Percentiles rank a stretch among this genome's conserved stretches.
Conservation (phyloP, 306 rosid species). For the Vachellia collinsii region DNA sequence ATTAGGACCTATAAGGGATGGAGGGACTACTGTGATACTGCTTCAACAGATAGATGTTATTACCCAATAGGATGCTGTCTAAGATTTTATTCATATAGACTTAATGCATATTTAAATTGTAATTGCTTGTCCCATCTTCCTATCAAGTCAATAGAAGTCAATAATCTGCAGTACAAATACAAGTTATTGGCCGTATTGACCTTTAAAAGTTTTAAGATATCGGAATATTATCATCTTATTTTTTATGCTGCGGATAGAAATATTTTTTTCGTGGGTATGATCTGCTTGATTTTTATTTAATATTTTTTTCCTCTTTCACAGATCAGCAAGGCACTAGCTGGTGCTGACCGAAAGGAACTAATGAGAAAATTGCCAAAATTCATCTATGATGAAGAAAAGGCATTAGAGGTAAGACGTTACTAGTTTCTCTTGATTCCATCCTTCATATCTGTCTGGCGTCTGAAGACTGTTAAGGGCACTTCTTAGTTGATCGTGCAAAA, state of each 20-base stretch:
- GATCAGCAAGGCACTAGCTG: constrained; percentile 91
- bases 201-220: constrained; percentile 25
- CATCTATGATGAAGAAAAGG: constrained; percentile 94
- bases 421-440: constrained; percentile 30
- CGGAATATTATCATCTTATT: constrained; percentile 13
- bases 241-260: constrained; percentile 17
- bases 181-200: constrained; percentile 5
- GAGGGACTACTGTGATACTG: neutral
- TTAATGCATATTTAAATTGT: constrained; percentile 2
- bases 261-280: neutral
- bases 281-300: constrained; percentile 28
- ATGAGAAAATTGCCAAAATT: constrained; percentile 97
- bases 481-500: constrained; percentile 18
- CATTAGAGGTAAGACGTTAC: constrained; percentile 76
- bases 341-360: constrained; percentile 82
- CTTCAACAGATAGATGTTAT: constrained; percentile 28
- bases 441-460: constrained; percentile 30
- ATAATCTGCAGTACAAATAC: constrained; percentile 2
- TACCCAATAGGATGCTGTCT: constrained; percentile 17
- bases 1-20: neutral
- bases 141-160: constrained; percentile 22
- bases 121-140: neutral
- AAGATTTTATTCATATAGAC: constrained; percentile 8
- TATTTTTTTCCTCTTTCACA: constrained; percentile 41
- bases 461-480: neutral